Evolutionary conservation across 768 basidiomycete species (phyloP).

Genomic region (Pulveroboletus sp.): DNA sequence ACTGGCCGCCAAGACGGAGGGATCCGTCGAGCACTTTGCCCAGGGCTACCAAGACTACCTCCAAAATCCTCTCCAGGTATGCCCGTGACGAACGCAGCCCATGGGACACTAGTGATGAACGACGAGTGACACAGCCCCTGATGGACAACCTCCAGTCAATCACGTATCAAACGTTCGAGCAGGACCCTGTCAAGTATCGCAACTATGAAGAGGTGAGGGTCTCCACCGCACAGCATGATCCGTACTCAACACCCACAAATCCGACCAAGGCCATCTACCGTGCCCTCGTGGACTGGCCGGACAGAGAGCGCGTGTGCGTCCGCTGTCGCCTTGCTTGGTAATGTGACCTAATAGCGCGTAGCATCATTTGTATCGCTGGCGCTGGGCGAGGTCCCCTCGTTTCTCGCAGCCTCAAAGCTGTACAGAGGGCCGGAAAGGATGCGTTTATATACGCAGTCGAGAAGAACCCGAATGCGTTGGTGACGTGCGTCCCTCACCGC

Average conservation of each 20-base stretch:
- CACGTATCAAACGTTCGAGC: conserved; percentile 96
- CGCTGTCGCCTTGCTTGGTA: conserved; percentile 27
- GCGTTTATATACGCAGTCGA: conserved; percentile 84
- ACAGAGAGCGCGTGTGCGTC: conserved; percentile 53
- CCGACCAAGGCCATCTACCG: conserved; percentile 64
- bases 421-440: conserved; percentile 57
- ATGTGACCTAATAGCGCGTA: conserved; percentile 31
- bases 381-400: conserved; percentile 95
- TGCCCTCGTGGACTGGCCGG: conserved; percentile 71
- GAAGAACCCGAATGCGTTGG: conserved; percentile 94
- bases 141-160: conserved; percentile 96
- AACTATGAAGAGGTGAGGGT: conserved; percentile 83
- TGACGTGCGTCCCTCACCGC: conserved; percentile 62
- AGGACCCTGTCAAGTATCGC: conserved; percentile 94
- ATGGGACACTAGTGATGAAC: conserved; percentile 5
- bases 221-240: conserved; percentile 7
- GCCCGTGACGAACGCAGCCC: conserved; percentile 13
- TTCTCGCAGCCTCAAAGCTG: conserved; percentile 73
- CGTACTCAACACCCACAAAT: conserved; percentile 6
- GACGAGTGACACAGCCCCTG: conserved; percentile 56
- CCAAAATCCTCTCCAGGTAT: conserved; percentile 88
- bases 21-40: conserved; percentile 85
- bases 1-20: conserved; percentile 56
- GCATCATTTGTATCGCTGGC: conserved; percentile 86
- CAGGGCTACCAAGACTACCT: conserved; percentile 93